Conservation (phyloP, 2,329 filamentous ascomycete genomes). For the Penicillium paneum region DNA sequence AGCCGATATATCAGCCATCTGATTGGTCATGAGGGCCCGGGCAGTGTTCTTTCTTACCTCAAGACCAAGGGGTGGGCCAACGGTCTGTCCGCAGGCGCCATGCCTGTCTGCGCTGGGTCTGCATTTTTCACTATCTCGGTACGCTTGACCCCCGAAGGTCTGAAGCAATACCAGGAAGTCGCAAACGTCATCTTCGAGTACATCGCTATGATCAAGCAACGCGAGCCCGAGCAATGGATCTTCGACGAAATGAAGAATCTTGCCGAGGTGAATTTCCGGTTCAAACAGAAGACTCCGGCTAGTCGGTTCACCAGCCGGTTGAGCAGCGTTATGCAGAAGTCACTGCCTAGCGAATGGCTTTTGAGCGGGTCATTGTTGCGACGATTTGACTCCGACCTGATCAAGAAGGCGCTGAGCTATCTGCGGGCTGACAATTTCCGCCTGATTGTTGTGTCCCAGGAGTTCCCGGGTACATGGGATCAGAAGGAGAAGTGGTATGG, state of each 20-base stretch:
- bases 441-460: slow-evolving; percentile 76
- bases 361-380: slow-evolving; percentile 77
- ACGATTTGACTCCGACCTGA: slow-evolving; percentile 74
- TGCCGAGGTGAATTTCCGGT: slow-evolving; percentile 91
- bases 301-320: slow-evolving; percentile 84
- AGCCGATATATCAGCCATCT: slow-evolving; percentile 83
- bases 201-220: slow-evolving; percentile 77
- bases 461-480: slow-evolving; percentile 79
- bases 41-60: slow-evolving; percentile 84
- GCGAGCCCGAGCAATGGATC: slow-evolving; percentile 84
- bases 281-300: slow-evolving; percentile 86
- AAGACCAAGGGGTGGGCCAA: slow-evolving; percentile 91
- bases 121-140: slow-evolving; percentile 77
- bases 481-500: slow-evolving; percentile 96
- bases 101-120: slow-evolving; percentile 73
- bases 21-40: slow-evolving; percentile 88
- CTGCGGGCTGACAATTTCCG: slow-evolving; percentile 87
- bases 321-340: slow-evolving; percentile 87
- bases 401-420: slow-evolving; percentile 69
- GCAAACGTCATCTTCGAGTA: slow-evolving; percentile 87
- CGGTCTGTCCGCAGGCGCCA: slow-evolving; percentile 71
- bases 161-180: slow-evolving; percentile 78
- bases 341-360: slow-evolving; percentile 79
- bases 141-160: slow-evolving; percentile 77
- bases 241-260: slow-evolving; percentile 88